A percentile compares a stretch with the other conserved stretches of the same genome.
Evolutionary conservation across 1,139 yeast species (phyloP).

Genomic region (Kluyveromyces marxianus): DNA sequence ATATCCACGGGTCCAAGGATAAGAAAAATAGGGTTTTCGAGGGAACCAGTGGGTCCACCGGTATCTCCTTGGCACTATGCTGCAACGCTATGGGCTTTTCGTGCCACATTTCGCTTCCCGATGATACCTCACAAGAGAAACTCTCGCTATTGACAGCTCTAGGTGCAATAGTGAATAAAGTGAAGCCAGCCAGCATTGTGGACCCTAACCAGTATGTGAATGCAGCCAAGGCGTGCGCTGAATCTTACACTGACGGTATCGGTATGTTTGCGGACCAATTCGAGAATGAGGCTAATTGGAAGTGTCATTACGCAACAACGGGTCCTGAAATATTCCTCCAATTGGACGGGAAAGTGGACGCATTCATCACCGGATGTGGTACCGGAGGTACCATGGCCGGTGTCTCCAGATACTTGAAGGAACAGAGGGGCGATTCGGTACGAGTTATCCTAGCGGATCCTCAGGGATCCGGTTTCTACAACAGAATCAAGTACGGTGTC

Average conservation of each 20-base stretch:
- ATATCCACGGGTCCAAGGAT: conserved; percentile 2
- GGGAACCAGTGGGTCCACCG: conserved; percentile 95
- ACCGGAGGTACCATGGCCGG: conserved; percentile 59
- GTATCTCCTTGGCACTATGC: conserved; percentile 83
- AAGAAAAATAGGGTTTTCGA: conserved; percentile 48
- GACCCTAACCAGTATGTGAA: conserved; percentile 92
- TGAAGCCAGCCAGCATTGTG: conserved; percentile 90
- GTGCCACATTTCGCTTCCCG: conserved; percentile 91
- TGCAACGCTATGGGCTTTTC: conserved; percentile 83
- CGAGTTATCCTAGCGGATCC: conserved; percentile 78
- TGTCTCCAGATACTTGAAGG: conserved; percentile 65
- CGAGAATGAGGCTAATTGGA: conserved; percentile 89
- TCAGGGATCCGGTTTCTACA: conserved; percentile 87
- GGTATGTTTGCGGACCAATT: conserved; percentile 91
- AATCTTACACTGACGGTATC: conserved; percentile 36
- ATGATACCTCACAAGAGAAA: conserved; percentile 85
- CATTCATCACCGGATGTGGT: conserved; percentile 68
- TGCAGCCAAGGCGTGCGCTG: conserved; percentile 62
- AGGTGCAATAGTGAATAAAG: conserved; percentile 85
- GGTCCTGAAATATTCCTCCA: conserved; percentile 87
- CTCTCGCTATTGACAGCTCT: conserved; percentile 57
- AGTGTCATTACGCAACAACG: conserved; percentile 69
- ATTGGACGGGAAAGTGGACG: conserved; percentile 55
- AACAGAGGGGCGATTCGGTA: conserved; percentile 32
- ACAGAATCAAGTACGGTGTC: conserved; percentile 80